phyloP scores from a whole-genome alignment of 345 rosid species.

The Aurinia saxatilis region DNA sequence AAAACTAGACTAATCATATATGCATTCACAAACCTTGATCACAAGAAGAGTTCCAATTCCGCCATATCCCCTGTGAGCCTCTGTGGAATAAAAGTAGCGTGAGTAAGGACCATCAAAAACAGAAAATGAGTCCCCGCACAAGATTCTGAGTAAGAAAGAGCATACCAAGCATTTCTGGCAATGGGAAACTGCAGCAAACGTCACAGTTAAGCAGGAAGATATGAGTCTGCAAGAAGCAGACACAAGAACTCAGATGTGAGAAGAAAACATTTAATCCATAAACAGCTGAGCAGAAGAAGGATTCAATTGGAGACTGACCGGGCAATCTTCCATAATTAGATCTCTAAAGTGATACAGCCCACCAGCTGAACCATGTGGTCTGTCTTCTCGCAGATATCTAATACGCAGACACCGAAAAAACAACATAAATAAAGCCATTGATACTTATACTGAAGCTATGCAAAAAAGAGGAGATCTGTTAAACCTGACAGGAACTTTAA shows the following conservation, averaged over 20 bases:
- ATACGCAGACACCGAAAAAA: background rate
- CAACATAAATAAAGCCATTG: background rate
- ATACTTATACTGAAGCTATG: background rate
- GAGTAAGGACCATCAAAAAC: background rate
- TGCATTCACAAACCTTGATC: conserved; percentile 54
- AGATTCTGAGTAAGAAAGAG: background rate
- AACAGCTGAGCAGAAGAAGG: background rate
- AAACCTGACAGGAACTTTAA: conserved; percentile 86
- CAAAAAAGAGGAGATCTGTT: conserved; percentile 3
- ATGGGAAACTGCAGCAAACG: conserved; percentile 93
- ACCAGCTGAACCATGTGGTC: conserved; percentile 94
- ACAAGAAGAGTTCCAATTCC: conserved; percentile 88
- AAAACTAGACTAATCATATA: background rate
- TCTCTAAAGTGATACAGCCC: conserved; percentile 74
- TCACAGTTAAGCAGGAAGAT: conserved; percentile 90
- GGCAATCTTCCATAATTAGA: conserved; percentile 79
- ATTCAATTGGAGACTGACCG: conserved; percentile 37
- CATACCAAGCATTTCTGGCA: conserved; percentile 84
- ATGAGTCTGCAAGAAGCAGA: conserved; percentile 54
- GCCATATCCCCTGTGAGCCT: conserved; percentile 67
- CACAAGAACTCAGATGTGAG: conserved; percentile 4
- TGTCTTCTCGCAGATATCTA: conserved; percentile 82
- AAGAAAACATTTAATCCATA: background rate
- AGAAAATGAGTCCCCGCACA: background rate
- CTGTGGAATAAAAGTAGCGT: conserved; percentile 33